A percentile compares a stretch with the other conserved stretches of the same genome.
Conservation (phyloP, 148 eudicot species). For the Diospyros lotus region DNA sequence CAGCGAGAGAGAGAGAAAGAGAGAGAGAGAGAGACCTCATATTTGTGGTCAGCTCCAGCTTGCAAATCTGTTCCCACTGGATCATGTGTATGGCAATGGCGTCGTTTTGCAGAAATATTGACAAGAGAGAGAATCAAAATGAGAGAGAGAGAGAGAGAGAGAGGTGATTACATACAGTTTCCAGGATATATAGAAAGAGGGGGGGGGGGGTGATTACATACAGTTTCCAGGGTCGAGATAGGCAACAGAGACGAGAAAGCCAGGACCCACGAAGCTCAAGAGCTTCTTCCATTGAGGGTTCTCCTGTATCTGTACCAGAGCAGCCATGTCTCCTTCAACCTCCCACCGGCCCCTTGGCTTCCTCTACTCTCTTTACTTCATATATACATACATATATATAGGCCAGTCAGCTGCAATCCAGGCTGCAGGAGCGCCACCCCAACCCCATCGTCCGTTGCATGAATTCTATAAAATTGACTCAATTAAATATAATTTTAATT, state of each 20-base stretch:
- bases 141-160: not conserved
- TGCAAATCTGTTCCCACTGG: constrained; percentile 33
- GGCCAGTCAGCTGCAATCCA: no score
- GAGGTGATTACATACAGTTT: not conserved
- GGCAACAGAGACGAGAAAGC: constrained; percentile 29
- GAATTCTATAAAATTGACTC: no score
- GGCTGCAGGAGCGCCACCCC: no score
- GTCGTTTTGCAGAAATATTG: not conserved
- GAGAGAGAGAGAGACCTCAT: constrained; percentile 6
- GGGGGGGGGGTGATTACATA: constrained; percentile 2
- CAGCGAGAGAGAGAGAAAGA: not conserved
- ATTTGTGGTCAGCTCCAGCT: constrained; percentile 30
- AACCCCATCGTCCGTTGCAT: no score
- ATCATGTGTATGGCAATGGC: not conserved
- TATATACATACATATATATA: no score
- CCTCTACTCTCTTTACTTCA: no score
- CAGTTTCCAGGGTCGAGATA: constrained; percentile 35
- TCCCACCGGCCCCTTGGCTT: no score
- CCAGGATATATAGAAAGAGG: not conserved
- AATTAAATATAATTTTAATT: no score
- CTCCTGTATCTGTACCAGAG: constrained; percentile 19
- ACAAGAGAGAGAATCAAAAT: not conserved
- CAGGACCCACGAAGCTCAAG: constrained; percentile 29
- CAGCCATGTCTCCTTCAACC: constrained; percentile 8
- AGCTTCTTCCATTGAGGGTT: constrained; percentile 23